Evolutionary conservation across 1,284 basidiomycete species (phyloP), one percentile per base, ranked within the genome.

Genomic region (Leccinum pallidistipes): DNA sequence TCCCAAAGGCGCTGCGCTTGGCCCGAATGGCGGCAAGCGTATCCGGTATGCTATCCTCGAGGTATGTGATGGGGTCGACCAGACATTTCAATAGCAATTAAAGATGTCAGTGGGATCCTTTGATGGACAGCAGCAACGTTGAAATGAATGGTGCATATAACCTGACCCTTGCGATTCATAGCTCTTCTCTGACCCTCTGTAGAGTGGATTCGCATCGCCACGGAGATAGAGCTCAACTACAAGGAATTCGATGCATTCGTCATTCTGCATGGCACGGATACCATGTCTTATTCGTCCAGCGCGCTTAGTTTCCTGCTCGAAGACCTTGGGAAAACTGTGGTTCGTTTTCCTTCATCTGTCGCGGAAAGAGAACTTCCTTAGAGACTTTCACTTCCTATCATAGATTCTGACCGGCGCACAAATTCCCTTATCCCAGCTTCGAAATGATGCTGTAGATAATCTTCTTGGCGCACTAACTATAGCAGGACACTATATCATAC

Each of bases 181-280:
- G 56, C 31, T 51, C 40, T 64, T 40, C 2, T 29, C 55, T 68
- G 56, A 60, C 57, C 57, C 16, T 52, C 58, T 38, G 64, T 68
- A 88, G 94, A 96, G 71, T 97, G 94, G 92, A 88, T 95, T 65
- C 83, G 91, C 6, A 89, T 97, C 43, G 91, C 93, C 0, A 88
- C 86, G 5, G 95, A 97, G 71, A 94, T 97, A 63, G 93, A 95
- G 69, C 84, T 95, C 56, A 97, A 97, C 72, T 95, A 96, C 68
- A 69, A 78, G 53, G 73, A 80, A 18, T 97, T 94, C 70, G 95
- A 97, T 70, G 92, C 91, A 0, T 97, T 97, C 71, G 88, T 97
- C 29, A 80, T 97, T 34, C 79, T 97, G 10, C 95, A 97, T 73
- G 95, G 95, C 40, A 94, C 92, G n/a, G 94, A 96, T 69, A 96